These are phyloP conservation scores for Penicillium steckii DNA, from an alignment of 495 filamentous ascomycete genomes.

Conservation along the genomic window DNA sequence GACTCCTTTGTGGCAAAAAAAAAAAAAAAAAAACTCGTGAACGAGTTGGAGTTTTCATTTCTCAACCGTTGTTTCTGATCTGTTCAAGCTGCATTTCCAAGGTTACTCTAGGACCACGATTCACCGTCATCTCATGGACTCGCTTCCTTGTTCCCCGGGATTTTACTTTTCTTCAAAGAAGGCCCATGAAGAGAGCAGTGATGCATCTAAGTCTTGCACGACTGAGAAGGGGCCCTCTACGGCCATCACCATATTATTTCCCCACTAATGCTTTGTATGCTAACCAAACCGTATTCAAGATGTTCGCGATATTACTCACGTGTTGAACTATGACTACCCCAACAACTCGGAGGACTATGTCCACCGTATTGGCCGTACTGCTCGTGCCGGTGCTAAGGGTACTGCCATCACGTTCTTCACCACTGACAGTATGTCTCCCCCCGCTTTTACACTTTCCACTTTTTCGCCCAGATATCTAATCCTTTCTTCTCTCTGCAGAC, in stretches of 20 bases:
- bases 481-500: slow-evolving; percentile 52
- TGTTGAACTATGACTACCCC: slow-evolving; percentile 99
- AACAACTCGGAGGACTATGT: slow-evolving; percentile 99
- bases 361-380: slow-evolving; percentile 93
- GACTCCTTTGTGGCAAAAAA: slow-evolving; percentile 64
- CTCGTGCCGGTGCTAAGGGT: slow-evolving; percentile 85
- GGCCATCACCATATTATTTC: slow-evolving; percentile 46
- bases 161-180: slow-evolving; percentile 59
- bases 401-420: slow-evolving; percentile 94
- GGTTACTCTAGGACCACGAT: slow-evolving; percentile 72
- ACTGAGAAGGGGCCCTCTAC: slow-evolving; percentile 52
- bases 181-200: slow-evolving; percentile 64
- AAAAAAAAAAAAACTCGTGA: no score
- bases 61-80: slow-evolving; percentile 59
- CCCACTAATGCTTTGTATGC: slow-evolving; percentile 54
- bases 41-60: slow-evolving; percentile 63
- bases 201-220: slow-evolving; percentile 68
- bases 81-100: slow-evolving; percentile 65
- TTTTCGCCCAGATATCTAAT: slow-evolving; percentile 29
- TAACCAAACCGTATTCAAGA: slow-evolving; percentile 82
- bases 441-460: slow-evolving; percentile 1
- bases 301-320: slow-evolving; percentile 99
- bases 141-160: slow-evolving; percentile 38
- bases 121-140: slow-evolving; percentile 53
- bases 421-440: slow-evolving; percentile 86